Base-by-base conservation (phyloP, 768 basidiomycete genomes). In the Suillus subaureus region DNA sequence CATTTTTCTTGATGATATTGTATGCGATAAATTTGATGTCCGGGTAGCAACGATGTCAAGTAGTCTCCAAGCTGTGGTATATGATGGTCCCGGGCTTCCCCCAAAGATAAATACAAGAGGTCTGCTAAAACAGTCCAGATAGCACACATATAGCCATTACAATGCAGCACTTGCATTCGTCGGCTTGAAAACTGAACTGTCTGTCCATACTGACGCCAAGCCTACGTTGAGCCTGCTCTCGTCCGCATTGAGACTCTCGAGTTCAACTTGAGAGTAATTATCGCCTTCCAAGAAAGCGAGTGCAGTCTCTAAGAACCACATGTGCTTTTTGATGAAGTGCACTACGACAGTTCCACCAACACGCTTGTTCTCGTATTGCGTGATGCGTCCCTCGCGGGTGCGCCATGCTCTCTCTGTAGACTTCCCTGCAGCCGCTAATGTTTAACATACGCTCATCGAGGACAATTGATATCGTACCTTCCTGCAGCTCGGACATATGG, bases 221-320 rank as follows among this genome's bases (percentile, higher is more conserved):
- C 77, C 69, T 51, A 75, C 37, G 15, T 68, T 69, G 28, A 70
- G 47, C 62, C 21, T 67, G 57, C 55, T 62, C 51, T 66, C 67
- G 65, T 68, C 56, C 49, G 61, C 3, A 40, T 69, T 54, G 11
- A 69, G 31, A 61, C 21, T 55, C 35, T 71, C 73, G 13, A 74
- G 63, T 64, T 77, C 75, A 33, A 68, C 69, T 64, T 90, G 88
- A 12, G 87, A 89, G 64, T 85, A 79, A 66, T 94, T 90, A 37
- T 89, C 86, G n/a, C 89, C 86, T 62, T 92, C 93, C 35, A 98
- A 81, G 31, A 99, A 81, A 21, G 94, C 95, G 13, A 95, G 79
- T 13, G 94, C 93, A 6, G 96, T 93, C 80, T 99, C 97, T 70
- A 96, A 77, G 79, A 92, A 98, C 97, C 97, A 99, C 80, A 93